Conservation (phyloP, 805 yeast species). For the Scheffersomyces amazonensis region DNA sequence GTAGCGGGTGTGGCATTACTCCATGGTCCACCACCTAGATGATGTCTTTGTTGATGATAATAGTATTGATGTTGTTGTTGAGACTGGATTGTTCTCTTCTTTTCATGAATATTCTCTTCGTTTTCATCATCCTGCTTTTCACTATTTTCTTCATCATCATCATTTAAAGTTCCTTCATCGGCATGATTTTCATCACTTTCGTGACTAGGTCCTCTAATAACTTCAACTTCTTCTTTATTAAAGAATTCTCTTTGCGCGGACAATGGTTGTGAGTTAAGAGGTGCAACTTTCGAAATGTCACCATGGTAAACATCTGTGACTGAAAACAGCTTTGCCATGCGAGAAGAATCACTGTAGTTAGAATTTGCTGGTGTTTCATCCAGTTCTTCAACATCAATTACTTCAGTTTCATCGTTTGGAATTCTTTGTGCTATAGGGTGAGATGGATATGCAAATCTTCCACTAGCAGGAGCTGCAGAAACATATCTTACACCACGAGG, state of each 20-base stretch:
- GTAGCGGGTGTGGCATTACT: neutral
- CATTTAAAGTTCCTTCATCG: constrained; percentile 26
- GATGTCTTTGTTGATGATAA: neutral
- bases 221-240: constrained; percentile 7
- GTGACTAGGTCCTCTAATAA: neutral
- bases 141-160: constrained; percentile 30
- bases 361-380: neutral
- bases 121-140: constrained; percentile 19
- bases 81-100: no score
- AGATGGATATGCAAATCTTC: neutral
- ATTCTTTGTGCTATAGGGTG: neutral
- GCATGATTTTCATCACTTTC: constrained; percentile 12
- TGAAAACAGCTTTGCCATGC: no score
- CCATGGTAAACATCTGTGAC: constrained; percentile 52
- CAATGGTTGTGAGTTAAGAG: constrained; percentile 49
- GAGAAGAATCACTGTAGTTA: neutral
- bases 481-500: constrained; percentile 2
- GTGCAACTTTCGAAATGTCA: constrained; percentile 45
- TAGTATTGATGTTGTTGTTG: neutral
- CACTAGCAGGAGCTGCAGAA: neutral
- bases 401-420: neutral
- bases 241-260: constrained; percentile 46
- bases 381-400: neutral
- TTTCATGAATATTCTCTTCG: neutral
- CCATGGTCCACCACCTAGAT: neutral